phyloP scores from a whole-genome alignment of 768 basidiomycete genomes.

The Megacollybia marginata region DNA sequence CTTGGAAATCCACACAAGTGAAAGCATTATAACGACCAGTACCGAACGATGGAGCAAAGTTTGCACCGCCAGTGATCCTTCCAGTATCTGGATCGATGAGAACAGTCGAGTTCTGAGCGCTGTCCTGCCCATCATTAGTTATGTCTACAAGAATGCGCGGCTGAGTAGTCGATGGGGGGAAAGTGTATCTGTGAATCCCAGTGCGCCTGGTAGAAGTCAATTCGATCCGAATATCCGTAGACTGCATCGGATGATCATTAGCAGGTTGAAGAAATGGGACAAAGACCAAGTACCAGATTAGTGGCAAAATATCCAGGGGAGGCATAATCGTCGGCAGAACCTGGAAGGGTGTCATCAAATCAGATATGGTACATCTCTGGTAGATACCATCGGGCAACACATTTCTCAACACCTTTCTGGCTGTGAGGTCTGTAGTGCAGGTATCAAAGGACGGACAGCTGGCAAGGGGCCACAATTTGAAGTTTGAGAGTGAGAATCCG shows the following conservation, averaged over 20 bases:
- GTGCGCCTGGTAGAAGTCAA: conserved; percentile 53
- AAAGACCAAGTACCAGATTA: conserved; percentile 28
- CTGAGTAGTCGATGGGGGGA: conserved; percentile 35
- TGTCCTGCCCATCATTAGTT: conserved; percentile 53
- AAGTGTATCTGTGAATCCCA: conserved; percentile 53
- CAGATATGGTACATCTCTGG: background rate
- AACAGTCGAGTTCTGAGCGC: conserved; percentile 40
- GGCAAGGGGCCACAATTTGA: conserved; percentile 52
- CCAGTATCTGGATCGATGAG: conserved; percentile 40
- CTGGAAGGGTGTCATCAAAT: background rate
- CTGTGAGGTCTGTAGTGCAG: conserved; percentile 39
- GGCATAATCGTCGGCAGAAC: conserved; percentile 48
- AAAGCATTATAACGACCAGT: conserved; percentile 50
- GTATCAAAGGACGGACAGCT: conserved; percentile 42
- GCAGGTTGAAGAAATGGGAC: too few relatives aligned
- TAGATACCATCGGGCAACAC: conserved; percentile 37
- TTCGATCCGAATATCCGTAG: conserved; percentile 49
- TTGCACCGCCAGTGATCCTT: conserved; percentile 29
- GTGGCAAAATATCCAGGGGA: conserved; percentile 60
- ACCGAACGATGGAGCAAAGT: conserved; percentile 52
- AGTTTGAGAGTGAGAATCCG: conserved; percentile 48
- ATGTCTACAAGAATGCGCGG: conserved; percentile 55
- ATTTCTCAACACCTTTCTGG: conserved; percentile 41
- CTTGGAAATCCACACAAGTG: conserved; percentile 55
- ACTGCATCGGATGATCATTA: conserved; percentile 5